Evolutionary conservation across 768 basidiomycete genomes (phyloP), one percentile per base, ranked within the genome.

Genomic region (Sarcodon aspratus): DNA sequence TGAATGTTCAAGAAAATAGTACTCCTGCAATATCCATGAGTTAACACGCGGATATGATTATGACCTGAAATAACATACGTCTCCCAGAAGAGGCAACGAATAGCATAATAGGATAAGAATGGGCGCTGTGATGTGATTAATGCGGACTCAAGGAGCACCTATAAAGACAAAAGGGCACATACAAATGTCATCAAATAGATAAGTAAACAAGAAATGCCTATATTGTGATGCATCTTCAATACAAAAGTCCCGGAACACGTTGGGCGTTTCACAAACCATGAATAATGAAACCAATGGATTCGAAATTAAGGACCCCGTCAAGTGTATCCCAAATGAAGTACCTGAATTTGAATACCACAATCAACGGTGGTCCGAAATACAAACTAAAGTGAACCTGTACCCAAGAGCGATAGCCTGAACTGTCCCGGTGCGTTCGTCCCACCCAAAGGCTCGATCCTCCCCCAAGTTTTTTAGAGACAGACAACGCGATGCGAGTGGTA

Each of bases 1-100:
- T 93, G 88, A 48, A 87, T 78, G 57, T 95, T 86, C 53, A 95
- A 69, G 66, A 94, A 91, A 50, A 91, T 76, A 0, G 91, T 94
- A 67, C 82, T 85, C 66, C 80, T 82, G 51, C 13, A 40, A 33
- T 34, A 0, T 37, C 12, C 45, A 43, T 13, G 21, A 27, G 9
- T 42, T 21, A 42, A 27, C 40, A 42, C 13, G 2, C 13, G 40
- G 17, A 5, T 27, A 42, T 27, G 13, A 13, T 8, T 13, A 42
- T 13, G 21, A 43, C 15, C 21, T 40, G 31, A 10, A 40, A 35
- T 47, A 12, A 66, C 78, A 47, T 63, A 83, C 72, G 78, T 68
- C 65, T 92, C 91, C 90, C 89, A 91, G 9, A 91, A 67, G 32
- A 94, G 66, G 65, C 85, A 93, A 12, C 86, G 73, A 2, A 79